Base-by-base conservation (phyloP, 179 eudicot species). In the Silene vulgaris region DNA sequence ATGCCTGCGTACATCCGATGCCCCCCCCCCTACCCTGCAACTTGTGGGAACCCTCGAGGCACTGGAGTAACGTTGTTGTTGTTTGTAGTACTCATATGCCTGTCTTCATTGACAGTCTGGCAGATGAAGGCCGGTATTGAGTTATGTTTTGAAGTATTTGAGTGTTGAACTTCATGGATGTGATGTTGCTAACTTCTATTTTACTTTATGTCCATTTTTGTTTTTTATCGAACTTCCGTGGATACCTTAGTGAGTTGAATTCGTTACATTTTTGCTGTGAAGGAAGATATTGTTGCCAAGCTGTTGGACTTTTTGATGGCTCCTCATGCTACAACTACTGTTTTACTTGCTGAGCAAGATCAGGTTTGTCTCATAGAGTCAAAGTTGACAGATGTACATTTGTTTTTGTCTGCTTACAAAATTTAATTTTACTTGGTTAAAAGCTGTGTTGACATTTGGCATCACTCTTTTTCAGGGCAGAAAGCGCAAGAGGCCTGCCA, bases 311-410 rank as follows among this genome's bases (percentile, higher is more conserved):
- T 95, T 82, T 82, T 95, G 93, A 83, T 81, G 80, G 88, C 90
- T 48, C 99, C 99, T 82, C 90, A 93, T 82, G 87, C 96, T 68
- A 93, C 96, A 0, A 88, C 95, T 64, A 77, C 86, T 7, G 96
- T 86, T 65, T 76, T 88, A 69, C 97, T 93, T 77, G 87, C 97
- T 28, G 99, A 90, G 64, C 88, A 95, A 78, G 97, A 93, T 29
- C 96, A 88, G 99, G 99, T 90, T 75, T 54, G 78, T 78, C 71
- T 74, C 70, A 52, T 52, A 2, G 59, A 14, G 17, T 52, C 59
- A 32, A 19, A 32, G 26, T 61, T 52, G 52, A 61, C 23, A 28
- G 32, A 68, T 61, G 74, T 21, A n/a, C 64, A 72, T 62, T 68
- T 67, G 65, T 68, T 69, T 19, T 43, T 70, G 56, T 54, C 52